Evolutionary conservation across 495 filamentous ascomycete genomes (phyloP), one percentile per base, ranked within the genome.

Genomic region (Aspergillus bridgeri): DNA sequence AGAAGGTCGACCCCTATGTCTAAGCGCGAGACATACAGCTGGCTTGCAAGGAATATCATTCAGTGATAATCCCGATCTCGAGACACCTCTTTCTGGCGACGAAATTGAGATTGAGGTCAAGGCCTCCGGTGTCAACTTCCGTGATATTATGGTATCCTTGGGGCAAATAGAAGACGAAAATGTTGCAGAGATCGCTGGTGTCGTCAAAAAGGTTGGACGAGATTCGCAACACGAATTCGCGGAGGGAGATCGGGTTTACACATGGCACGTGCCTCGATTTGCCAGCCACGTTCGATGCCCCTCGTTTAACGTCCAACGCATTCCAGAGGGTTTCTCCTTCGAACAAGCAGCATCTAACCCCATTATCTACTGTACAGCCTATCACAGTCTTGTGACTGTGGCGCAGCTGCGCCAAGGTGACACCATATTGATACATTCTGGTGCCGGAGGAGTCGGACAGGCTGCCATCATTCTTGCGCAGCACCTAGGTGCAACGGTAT

Each of bases 391-490:
- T n/a, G 6, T 45, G 0, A 21, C 21, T 7, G 23, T 25, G 5
- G 51, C 51, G 7, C 38, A 21, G 15, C 51, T 54, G 15, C 25
- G 23, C 5, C 11, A 25, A 18, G 51, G 51, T 6, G 38, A 54
- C 8, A 45, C 18, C 6, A 42, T 54, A 15, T n/a, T 54, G 38
- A 54, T 54, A 5, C 51, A 87, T 56, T 73, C 74, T 1, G 86
- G 79, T 18, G 72, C 83, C 5, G 81, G 83, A 22, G 79, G 75
- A 4, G 75, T 86, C 2, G 86, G 85, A 5, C 84, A 87, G 63
- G 85, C 84, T 15, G 79, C 85, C 7, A 83, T 88, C 52, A 66
- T 69, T 24, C 49, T 89, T 0, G 80, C 82, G 0, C 77, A 85
- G 43, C 72, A 75, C 60, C 56, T 81, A 13, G 81, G 81, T 0